Percentiles rank a stretch among this genome's conserved stretches.
Evolutionary conservation across 2,329 filamentous ascomycete genomes (phyloP).

Genomic region (Chaetothyriales sp.): DNA sequence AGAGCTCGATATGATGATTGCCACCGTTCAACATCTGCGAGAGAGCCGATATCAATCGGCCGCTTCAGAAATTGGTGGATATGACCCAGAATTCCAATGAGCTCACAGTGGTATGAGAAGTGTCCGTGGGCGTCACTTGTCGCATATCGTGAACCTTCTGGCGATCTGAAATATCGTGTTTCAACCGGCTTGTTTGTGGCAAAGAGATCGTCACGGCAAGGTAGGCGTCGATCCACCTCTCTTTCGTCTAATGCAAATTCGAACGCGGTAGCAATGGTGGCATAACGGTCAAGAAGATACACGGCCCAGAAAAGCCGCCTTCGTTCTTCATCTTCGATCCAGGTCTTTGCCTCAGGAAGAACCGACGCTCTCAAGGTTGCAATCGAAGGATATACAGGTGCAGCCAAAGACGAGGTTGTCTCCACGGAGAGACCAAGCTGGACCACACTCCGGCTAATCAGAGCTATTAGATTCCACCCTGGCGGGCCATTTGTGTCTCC

Average conservation of each 20-base stretch:
- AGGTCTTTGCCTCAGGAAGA: conserved; percentile 67
- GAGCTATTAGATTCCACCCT: conserved; percentile 79
- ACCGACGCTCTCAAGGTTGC: conserved; percentile 79
- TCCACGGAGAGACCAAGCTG: conserved; percentile 78
- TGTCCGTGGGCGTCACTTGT: conserved; percentile 69
- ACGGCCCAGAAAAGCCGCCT: conserved; percentile 88
- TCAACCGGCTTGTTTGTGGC: conserved; percentile 71
- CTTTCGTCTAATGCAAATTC: conserved; percentile 81
- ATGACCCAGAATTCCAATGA: conserved; percentile 71
- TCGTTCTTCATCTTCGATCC: conserved; percentile 78
- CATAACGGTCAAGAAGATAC: conserved; percentile 78
- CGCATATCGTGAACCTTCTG: conserved; percentile 45
- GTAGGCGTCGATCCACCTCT: conserved; percentile 75
- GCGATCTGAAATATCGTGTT: conserved; percentile 63
- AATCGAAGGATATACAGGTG: conserved; percentile 69
- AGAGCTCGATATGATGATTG: conserved; percentile 75
- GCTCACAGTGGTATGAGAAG: conserved; percentile 82
- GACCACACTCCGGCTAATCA: conserved; percentile 79
- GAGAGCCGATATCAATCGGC: conserved; percentile 73
- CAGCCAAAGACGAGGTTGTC: conserved; percentile 61
- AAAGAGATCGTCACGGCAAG: conserved; percentile 78
- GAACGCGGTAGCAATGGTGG: conserved; percentile 80
- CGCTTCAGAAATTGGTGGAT: conserved; percentile 82
- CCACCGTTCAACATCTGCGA: conserved; percentile 80
- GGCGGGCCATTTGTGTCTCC: conserved; percentile 81